Conservation (phyloP, 176 grass and related monocot species). For the Dendrocalamus sinicus region DNA sequence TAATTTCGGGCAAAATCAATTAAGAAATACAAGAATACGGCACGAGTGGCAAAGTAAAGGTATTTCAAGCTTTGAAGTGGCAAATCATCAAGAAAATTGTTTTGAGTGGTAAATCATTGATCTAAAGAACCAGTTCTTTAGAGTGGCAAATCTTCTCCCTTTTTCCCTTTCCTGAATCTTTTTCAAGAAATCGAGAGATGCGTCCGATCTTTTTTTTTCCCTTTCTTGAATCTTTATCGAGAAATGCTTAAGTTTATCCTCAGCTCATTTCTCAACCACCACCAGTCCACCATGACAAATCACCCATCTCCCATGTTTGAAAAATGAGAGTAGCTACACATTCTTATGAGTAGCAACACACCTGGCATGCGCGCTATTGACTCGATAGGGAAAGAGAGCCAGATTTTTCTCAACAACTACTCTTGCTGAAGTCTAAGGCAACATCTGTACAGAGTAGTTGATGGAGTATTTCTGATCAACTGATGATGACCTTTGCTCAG, state of each 20-base stretch:
- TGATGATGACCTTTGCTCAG: not conserved
- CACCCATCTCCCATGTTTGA: not conserved
- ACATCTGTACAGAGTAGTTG: not conserved
- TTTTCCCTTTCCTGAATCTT: not conserved
- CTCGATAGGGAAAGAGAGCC: slow-evolving; percentile 5
- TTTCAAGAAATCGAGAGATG: not conserved
- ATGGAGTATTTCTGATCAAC: not conserved
- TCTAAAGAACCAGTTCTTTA: too few relatives aligned
- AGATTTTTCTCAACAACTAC: slow-evolving; percentile 2
- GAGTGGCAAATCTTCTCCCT: too few relatives aligned
- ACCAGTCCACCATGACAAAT: slow-evolving; percentile 1
- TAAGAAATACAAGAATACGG: too few relatives aligned
- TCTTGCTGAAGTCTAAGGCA: not conserved
- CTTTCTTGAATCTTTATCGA: not conserved
- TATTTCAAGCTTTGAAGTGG: too few relatives aligned
- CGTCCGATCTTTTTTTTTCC: too few relatives aligned
- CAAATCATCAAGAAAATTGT: too few relatives aligned
- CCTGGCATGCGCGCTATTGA: not conserved
- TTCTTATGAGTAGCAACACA: slow-evolving; percentile 1
- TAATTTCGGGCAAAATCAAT: too few relatives aligned
- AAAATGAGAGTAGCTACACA: not conserved
- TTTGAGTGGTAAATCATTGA: too few relatives aligned
- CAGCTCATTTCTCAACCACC: slow-evolving; percentile 7
- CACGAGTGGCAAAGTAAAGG: too few relatives aligned
- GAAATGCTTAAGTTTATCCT: slow-evolving; percentile 2